A percentile compares a stretch with the other conserved stretches of the same genome.
Evolutionary conservation across 257 asterid genomes (phyloP).

Genomic region (Solanum peruvianum): DNA sequence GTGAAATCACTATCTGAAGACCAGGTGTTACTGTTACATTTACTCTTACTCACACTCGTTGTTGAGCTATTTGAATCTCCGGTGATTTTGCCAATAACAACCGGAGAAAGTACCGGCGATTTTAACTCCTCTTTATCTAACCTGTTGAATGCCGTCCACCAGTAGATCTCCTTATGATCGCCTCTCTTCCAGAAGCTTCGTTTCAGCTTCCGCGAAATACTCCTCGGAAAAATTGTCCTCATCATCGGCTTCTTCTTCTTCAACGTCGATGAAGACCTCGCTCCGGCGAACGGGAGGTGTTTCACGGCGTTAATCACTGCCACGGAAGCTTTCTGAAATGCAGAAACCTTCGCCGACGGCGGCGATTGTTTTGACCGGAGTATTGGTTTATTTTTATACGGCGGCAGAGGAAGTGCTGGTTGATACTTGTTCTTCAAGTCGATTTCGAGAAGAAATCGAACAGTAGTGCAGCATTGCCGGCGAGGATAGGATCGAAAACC

Average conservation of each 20-base stretch:
- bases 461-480: conserved; percentile 21
- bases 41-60: background rate
- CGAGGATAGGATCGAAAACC: conserved; percentile 40
- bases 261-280: background rate
- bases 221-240: conserved; percentile 26
- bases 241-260: conserved; percentile 8
- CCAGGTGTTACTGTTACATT: conserved; percentile 32
- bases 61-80: conserved; percentile 13
- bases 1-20: conserved; percentile 50
- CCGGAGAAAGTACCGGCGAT: conserved; percentile 11
- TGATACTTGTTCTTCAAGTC: conserved; percentile 13
- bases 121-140: conserved; percentile 19
- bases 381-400: conserved; percentile 1
- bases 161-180: conserved; percentile 33
- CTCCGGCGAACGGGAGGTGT: conserved; percentile 31
- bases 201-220: conserved; percentile 32
- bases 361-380: background rate
- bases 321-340: conserved; percentile 27
- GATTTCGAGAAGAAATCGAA: conserved; percentile 27
- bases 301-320: conserved; percentile 53
- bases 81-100: background rate
- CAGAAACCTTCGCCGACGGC: conserved; percentile 15
- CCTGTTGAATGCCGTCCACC: conserved; percentile 33
- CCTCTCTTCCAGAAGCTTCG: conserved; percentile 51
- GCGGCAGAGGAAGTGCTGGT: background rate